These are phyloP conservation scores for Didymella lethalis DNA, from an alignment of 2,329 filamentous ascomycete genomes.

Conservation along the genomic window DNA sequence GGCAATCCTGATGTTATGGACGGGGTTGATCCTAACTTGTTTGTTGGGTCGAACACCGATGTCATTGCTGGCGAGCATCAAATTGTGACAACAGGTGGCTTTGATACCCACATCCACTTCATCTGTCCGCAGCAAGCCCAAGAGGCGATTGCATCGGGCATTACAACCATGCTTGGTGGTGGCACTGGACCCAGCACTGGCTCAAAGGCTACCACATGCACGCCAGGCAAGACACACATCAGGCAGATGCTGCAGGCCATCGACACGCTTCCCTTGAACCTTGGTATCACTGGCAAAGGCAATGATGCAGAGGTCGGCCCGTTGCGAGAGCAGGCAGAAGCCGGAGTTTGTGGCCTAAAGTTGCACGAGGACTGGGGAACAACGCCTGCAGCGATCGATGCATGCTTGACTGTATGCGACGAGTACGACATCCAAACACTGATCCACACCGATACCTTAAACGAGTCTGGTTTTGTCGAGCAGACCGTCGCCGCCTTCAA, in stretches of 20 bases:
- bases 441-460: conserved; percentile 95
- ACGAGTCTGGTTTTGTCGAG: conserved; percentile 97
- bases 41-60: conserved; percentile 88
- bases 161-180: conserved; percentile 90
- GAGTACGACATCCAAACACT: conserved; percentile 91
- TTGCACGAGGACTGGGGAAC: conserved; percentile 96
- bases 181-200: conserved; percentile 92
- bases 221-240: conserved; percentile 83
- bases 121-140: conserved; percentile 93
- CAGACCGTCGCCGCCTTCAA: conserved; percentile 87
- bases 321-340: conserved; percentile 79
- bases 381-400: conserved; percentile 89
- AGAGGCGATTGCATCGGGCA: conserved; percentile 82
- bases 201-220: conserved; percentile 92
- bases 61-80: conserved; percentile 89
- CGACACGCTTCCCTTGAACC: conserved; percentile 82
- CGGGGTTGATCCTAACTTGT: conserved; percentile 77
- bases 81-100: conserved; percentile 85
- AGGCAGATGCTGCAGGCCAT: conserved; percentile 88
- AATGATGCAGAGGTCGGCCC: conserved; percentile 78
- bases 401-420: conserved; percentile 81
- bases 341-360: conserved; percentile 89
- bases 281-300: conserved; percentile 92
- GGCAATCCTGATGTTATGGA: conserved; percentile 98
- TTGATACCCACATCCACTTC: conserved; percentile 91